Percentiles rank a stretch among this genome's conserved stretches.
Conservation (phyloP, 768 basidiomycete genomes). For the Trametopsis cervina region DNA sequence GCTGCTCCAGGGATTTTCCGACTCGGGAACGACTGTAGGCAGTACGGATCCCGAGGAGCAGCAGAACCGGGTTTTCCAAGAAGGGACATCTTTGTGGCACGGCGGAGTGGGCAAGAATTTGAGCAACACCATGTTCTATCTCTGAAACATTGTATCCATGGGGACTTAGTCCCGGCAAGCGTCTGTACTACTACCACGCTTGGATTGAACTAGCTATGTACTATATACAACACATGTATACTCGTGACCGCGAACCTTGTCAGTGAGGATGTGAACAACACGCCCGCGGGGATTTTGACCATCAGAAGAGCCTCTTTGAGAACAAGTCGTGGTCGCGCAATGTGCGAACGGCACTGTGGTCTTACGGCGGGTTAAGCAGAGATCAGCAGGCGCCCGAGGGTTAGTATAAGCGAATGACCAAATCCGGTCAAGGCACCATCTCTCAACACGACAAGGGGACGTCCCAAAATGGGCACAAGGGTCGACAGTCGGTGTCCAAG, state of each 20-base stretch:
- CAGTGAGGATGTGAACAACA: no score
- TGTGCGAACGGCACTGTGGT: no score
- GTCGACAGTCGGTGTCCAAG: neutral
- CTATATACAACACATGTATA: no score
- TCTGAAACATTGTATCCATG: constrained; percentile 30
- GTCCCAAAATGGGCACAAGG: constrained; percentile 16
- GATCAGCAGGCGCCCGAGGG: no score
- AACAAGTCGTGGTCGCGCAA: no score
- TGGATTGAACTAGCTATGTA: no score
- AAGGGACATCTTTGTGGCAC: constrained; percentile 51
- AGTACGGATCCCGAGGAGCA: constrained; percentile 38
- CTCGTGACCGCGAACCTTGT: no score
- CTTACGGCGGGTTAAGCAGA: no score
- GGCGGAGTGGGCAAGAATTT: constrained; percentile 44
- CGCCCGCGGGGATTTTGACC: no score
- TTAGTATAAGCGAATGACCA: constrained; percentile 15
- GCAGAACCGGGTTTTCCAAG: constrained; percentile 40
- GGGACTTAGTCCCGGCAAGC: neutral
- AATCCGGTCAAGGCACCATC: constrained; percentile 5
- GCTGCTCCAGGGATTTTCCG: constrained; percentile 36
- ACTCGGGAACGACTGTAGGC: constrained; percentile 24
- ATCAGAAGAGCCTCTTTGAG: no score
- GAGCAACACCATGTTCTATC: constrained; percentile 73
- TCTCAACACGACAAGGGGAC: constrained; percentile 14
- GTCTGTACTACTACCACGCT: no score